Evolutionary conservation across 345 rosid genomes (phyloP), one percentile per base, ranked within the genome.

Genomic region (Brassica juncea): DNA sequence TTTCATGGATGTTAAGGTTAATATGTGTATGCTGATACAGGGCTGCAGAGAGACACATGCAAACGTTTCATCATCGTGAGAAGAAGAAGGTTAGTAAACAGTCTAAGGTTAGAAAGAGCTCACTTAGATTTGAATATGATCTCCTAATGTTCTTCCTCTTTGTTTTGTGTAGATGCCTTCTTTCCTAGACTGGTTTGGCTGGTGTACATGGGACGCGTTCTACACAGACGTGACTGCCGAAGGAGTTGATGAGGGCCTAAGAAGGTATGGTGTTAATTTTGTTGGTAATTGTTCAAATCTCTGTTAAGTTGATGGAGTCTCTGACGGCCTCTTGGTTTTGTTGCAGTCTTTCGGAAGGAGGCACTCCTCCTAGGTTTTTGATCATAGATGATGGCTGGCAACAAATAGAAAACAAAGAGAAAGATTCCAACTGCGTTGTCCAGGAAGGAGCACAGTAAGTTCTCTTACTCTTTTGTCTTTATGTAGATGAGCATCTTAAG

Each of bases 201-300:
- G 99, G 99, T 95, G 99, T 88, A 95, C 99, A n/a, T 95, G 99
- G 99, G 98, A 95, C 78, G 99, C 99, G 11, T 95, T 91, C 82
- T 95, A 95, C 84, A 91, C 97, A 21, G 97, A 95, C 44, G 98
- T 93, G 80, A 95, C 98, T 14, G 97, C 99, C 0, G 97, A 93
- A 81, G 99, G 97, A 35, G 98, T 93, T 47, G 87, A 90, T 71
- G 90, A 93, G 74, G 99, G 99, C 69, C 98, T 95, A 68, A 87
- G 68, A 81, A 93, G 99, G 99, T 93, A 84, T 1, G 57, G 1
- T 42, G 15, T 34, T 68, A 14, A 4, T 12, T 32, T 2, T 42
- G 31, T 8, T 28, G 16, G 5, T 27, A 44, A 55, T 70, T 12
- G 12, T 34, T 37, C 31, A 23, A 27, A 9, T 71, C 25, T 59